phyloP scores from a whole-genome alignment of 306 rosid genomes.

The Geum urbanum region DNA sequence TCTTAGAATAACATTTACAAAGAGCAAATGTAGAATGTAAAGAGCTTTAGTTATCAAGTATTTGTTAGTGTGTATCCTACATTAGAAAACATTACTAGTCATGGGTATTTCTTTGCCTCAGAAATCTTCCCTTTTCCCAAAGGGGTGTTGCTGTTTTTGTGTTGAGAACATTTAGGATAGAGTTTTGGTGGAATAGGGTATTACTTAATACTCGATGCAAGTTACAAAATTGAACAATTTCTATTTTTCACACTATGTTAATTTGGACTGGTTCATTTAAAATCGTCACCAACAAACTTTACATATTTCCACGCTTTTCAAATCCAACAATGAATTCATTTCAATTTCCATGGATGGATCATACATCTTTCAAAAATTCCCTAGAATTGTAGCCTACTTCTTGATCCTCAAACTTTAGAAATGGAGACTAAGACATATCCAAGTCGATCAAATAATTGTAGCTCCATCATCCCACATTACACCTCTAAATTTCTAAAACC shows the following conservation, averaged over 20 bases:
- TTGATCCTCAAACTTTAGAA: slow-evolving; percentile 11
- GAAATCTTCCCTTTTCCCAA: slow-evolving; percentile 31
- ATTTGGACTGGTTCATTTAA: slow-evolving; percentile 13
- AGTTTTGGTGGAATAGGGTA: slow-evolving; percentile 25
- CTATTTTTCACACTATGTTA: slow-evolving; percentile 1
- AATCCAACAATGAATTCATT: not conserved
- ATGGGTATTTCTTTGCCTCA: slow-evolving; percentile 37
- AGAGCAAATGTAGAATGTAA: not conserved
- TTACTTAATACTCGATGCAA: slow-evolving; percentile 34
- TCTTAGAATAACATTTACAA: not conserved
- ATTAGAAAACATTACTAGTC: slow-evolving; percentile 39
- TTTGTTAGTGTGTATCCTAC: slow-evolving; percentile 46
- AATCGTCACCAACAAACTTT: slow-evolving; percentile 8
- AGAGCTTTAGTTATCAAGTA: slow-evolving; percentile 31
- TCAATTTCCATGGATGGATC: not conserved
- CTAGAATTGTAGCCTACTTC: slow-evolving; percentile 5
- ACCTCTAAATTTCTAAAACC: not conserved
- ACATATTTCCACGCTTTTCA: not conserved
- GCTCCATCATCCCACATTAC: not conserved
- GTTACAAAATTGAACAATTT: slow-evolving; percentile 20
- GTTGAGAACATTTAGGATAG: slow-evolving; percentile 20
- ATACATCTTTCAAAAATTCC: slow-evolving; percentile 9
- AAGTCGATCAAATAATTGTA: slow-evolving; percentile 37
- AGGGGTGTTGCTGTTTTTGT: slow-evolving; percentile 26
- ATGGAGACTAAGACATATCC: slow-evolving; percentile 23